Base-by-base conservation (phyloP, 495 filamentous ascomycete genomes). In the Penicillium pulvis region DNA sequence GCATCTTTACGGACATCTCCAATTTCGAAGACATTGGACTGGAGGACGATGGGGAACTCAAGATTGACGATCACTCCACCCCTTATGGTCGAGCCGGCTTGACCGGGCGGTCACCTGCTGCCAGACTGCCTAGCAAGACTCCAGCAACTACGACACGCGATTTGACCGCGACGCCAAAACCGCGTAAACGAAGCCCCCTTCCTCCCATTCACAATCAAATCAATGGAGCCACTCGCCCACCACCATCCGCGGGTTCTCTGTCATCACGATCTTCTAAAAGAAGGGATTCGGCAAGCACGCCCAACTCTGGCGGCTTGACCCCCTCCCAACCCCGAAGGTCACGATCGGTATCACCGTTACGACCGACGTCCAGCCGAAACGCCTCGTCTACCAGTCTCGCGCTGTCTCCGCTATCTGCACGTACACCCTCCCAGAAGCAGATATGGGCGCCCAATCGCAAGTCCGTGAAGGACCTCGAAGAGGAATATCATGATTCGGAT, bases 1-100 rank as follows among this genome's bases (percentile, higher is more conserved):
- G 79, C 56, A 81, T 83, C 57, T 79, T 90, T 43, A 81, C 85
- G 33, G 88, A 93, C 67, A 82, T 86, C 42, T 82, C 81, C 51
- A 87, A 97, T 65, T 97, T 98, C 65, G 94, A 98, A 71, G 94
- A 98, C 51, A 96, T 97, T 62, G 90, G 89, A 10, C 83, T 98
- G 8, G 84, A 89, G 47, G 92, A 97, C 65, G 84, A 91, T 53
- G 52, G 72, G 11, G 65, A 72, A 6, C 41, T 73, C 10, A 19
- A 66, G 6, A 72, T 73, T 33, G 57, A 64, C 53, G 64, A 75
- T 10, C 55, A 57, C n/a, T 54, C 62, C 12, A 58, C 63, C 43
- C 65, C 71, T 3, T 73, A 72, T 62, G 67, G 59, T 43, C 73
- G 74, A 42, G 23, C 63, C 16, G 58, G 65, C 17, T 62, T 63